Evolutionary conservation across 768 basidiomycete species (phyloP), one percentile per base, ranked within the genome.

Genomic region (Tricholoma hemisulphureum): DNA sequence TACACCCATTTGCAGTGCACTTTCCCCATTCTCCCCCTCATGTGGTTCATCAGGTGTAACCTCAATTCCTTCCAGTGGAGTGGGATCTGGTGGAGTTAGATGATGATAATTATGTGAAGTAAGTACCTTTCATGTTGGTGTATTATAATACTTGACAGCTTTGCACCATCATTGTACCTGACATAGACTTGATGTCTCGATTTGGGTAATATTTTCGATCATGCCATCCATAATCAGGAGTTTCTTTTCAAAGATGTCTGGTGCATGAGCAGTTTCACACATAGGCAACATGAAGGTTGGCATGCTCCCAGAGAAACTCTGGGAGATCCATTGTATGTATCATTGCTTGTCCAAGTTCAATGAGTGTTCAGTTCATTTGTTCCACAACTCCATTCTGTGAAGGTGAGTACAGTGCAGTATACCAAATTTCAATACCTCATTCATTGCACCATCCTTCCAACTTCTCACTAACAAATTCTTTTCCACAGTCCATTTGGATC

Each of bases 241-340:
- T 41, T 2, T 1, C 13, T 5, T 41, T 41, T 13, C 14, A 20
- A 16, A 41, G 39, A 21, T 41, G 18, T 9, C 21, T 20, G 1
- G 6, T 41, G 20, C 21, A 41, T 41, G 39, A 41, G 20, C 24
- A 4, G 24, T 73, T 73, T 4, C 56, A 34, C 2, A 73, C 31
- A 37, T 71, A 71, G 10, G 32, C 55, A 1, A 62, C 69, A 45
- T 72, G 63, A 0, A 5, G 9, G 4, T 66, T 55, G 0, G 66
- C 71, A 11, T 70, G 61, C 0, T 64, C 61, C 69, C 73, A 74
- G 10, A 69, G 61, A 16, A 37, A 59, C 10, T 58, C 43, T 3
- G 69, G 72, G 0, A 75, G 16, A 4, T 68, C 20, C 23, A 50
- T 29, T 0, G 57, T 61, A 0, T 64, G 20, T 0, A 73, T 9